Conservation (phyloP, 2,329 filamentous ascomycete species). For the Xylaria sp. region DNA sequence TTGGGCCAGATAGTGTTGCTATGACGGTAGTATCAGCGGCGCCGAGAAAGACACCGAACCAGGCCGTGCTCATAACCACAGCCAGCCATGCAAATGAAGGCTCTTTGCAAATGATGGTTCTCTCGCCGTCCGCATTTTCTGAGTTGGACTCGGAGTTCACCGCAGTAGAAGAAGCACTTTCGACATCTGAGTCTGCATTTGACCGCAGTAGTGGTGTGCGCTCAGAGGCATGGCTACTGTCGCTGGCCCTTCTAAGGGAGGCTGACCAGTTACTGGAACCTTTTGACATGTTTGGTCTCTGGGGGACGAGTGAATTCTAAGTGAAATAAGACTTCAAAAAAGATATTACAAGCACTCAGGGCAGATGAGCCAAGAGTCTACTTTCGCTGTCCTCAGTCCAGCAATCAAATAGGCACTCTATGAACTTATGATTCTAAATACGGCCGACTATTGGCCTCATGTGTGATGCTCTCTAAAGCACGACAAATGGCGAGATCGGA, state of each 20-base stretch:
- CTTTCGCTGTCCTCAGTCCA: not conserved
- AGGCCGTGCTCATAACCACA: conserved; percentile 27
- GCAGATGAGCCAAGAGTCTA: not conserved
- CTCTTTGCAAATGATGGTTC: conserved; percentile 24
- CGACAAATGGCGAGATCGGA: conserved; percentile 2
- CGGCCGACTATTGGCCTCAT: not conserved
- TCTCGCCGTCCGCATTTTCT: conserved; percentile 5
- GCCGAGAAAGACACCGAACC: conserved; percentile 28
- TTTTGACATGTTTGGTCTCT: conserved; percentile 17
- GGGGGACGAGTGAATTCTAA: not conserved
- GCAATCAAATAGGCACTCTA: not conserved
- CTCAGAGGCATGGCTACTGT: conserved; percentile 8
- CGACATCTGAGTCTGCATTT: conserved; percentile 11
- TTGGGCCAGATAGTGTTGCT: conserved; percentile 23
- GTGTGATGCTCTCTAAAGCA: not conserved
- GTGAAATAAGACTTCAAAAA: not conserved
- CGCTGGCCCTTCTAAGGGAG: not conserved
- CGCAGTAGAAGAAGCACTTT: conserved; percentile 18
- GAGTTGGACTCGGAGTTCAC: not conserved
- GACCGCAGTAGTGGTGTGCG: conserved; percentile 18
- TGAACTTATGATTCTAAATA: not conserved
- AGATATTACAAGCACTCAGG: not conserved
- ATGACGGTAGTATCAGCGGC: conserved; percentile 27
- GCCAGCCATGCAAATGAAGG: conserved; percentile 26
- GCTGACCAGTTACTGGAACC: not conserved